phyloP scores from a whole-genome alignment of 164 flowering plant genomes.

The Magnolia sinica region DNA sequence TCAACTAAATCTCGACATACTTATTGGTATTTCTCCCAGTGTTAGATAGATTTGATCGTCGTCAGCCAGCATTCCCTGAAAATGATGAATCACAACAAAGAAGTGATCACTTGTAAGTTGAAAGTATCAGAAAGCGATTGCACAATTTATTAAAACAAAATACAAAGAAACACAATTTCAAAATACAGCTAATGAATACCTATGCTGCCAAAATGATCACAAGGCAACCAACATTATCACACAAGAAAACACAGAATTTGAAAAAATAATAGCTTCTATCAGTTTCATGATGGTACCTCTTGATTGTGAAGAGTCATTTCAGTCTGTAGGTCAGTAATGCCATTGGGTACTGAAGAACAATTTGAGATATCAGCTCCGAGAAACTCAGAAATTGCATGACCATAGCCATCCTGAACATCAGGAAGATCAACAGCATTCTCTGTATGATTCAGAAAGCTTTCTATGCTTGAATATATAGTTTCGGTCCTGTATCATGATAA shows the following conservation, averaged over 20 bases:
- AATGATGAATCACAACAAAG: constrained; percentile 3
- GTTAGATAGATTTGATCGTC: constrained; percentile 90
- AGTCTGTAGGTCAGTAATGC: constrained; percentile 53
- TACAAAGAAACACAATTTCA: neutral
- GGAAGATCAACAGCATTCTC: constrained; percentile 42
- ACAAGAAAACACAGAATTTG: neutral
- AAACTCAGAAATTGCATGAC: constrained; percentile 76
- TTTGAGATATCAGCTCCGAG: constrained; percentile 57
- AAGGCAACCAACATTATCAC: neutral
- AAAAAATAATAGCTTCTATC: neutral
- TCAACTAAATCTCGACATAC: constrained; percentile 41
- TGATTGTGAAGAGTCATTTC: constrained; percentile 65
- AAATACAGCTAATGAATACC: neutral
- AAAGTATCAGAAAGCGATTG: neutral
- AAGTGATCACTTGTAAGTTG: neutral
- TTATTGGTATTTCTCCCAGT: constrained; percentile 90
- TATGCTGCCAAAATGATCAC: neutral
- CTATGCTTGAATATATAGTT: constrained; percentile 41
- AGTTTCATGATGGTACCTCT: constrained; percentile 48
- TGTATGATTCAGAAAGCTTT: constrained; percentile 44
- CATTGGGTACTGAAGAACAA: constrained; percentile 55
- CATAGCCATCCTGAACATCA: constrained; percentile 75
- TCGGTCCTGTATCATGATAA: constrained; percentile 41
- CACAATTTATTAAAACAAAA: neutral
- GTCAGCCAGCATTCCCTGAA: constrained; percentile 74